Evolutionary conservation across 164 flowering plant species (phyloP).

Genomic region (Brasenia schreberi): DNA sequence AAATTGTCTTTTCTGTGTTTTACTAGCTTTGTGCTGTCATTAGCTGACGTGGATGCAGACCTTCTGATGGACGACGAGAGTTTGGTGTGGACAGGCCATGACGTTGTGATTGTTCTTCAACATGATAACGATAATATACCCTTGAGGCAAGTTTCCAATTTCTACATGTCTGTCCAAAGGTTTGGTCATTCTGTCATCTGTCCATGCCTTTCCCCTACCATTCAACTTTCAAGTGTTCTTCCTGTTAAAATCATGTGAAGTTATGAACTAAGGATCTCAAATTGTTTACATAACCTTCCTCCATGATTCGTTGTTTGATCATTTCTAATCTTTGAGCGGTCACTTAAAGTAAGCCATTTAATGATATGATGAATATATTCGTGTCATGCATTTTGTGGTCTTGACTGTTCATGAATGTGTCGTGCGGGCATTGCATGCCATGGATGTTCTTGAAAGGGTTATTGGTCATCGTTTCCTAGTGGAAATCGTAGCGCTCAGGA

Average conservation of each 20-base stretch:
- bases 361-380: background rate
- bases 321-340: too few relatives aligned
- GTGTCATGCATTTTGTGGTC: background rate
- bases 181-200: background rate
- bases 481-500: too few relatives aligned
- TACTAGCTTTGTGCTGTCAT: conserved; percentile 80
- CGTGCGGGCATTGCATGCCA: too few relatives aligned
- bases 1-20: background rate
- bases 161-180: background rate
- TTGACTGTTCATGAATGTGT: background rate
- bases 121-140: conserved; percentile 86
- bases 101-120: conserved; percentile 93
- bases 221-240: too few relatives aligned
- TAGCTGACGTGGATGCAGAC: conserved; percentile 77
- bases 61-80: conserved; percentile 99
- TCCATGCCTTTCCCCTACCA: background rate
- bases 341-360: too few relatives aligned
- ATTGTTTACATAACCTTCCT: too few relatives aligned
- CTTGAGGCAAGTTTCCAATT: conserved; percentile 37
- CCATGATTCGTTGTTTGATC: too few relatives aligned
- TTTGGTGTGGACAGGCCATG: conserved; percentile 90
- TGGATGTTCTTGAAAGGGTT: too few relatives aligned
- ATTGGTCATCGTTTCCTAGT: too few relatives aligned
- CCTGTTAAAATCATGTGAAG: too few relatives aligned
- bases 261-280: too few relatives aligned